Conservation (phyloP, 306 rosid genomes). For the Gillenia trifoliata region DNA sequence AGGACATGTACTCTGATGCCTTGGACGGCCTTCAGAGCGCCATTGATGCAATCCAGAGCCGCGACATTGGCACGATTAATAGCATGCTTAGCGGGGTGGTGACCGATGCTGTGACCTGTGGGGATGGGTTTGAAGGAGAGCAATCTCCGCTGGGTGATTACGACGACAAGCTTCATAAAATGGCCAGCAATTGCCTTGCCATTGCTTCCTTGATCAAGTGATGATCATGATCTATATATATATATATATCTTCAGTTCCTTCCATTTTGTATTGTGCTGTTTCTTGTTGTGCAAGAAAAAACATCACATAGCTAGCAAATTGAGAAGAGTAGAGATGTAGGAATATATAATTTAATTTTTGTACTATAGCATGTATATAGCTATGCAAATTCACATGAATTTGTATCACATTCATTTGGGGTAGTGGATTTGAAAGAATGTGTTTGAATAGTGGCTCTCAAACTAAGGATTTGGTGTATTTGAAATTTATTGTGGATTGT, state of each 20-base stretch:
- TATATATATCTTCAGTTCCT: not conserved
- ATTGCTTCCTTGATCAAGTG: slow-evolving; percentile 17
- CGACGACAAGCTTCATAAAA: slow-evolving; percentile 14
- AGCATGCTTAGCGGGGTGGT: slow-evolving; percentile 34
- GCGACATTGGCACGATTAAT: slow-evolving; percentile 26
- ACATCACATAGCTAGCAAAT: not conserved
- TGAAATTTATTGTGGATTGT: not conserved
- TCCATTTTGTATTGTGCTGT: not conserved
- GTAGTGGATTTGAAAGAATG: too few relatives aligned
- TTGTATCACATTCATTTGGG: not conserved
- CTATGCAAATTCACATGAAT: not conserved
- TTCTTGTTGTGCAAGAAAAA: not conserved
- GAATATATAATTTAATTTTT: not conserved
- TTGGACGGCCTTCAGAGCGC: slow-evolving; percentile 30
- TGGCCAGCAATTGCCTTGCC: slow-evolving; percentile 40
- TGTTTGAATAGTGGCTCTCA: not conserved
- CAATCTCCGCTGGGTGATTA: not conserved
- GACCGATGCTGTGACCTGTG: slow-evolving; percentile 27
- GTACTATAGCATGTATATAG: not conserved
- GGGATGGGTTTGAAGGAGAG: slow-evolving; percentile 21
- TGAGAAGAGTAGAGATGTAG: slow-evolving; percentile 1
- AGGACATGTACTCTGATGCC: slow-evolving; percentile 20
- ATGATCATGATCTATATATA: not conserved
- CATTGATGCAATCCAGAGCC: not conserved
- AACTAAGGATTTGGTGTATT: not conserved